Evolutionary conservation across 140 eudicot species (phyloP).

Genomic region (Flaveria floridana): DNA sequence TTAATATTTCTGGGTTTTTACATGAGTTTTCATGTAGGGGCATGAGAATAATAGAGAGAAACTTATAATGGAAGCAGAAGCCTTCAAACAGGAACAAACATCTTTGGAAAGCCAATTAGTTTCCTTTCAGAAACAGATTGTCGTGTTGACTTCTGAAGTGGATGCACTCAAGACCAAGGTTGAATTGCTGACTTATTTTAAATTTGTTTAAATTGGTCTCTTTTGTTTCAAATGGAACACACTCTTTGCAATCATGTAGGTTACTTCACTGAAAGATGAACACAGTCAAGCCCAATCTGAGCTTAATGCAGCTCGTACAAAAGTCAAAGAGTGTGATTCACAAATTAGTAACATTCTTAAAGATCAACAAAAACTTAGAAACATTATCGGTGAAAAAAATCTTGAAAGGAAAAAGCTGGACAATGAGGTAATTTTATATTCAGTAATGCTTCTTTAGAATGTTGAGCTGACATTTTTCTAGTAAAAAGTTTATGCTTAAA

Average conservation of each 20-base stretch:
- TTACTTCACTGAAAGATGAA: constrained; percentile 47
- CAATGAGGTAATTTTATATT: constrained; percentile 62
- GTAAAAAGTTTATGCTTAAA: not conserved
- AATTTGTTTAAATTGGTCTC: not conserved
- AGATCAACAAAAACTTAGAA: constrained; percentile 71
- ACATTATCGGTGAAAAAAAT: constrained; percentile 59
- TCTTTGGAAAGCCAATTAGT: constrained; percentile 68
- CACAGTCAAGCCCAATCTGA: constrained; percentile 68
- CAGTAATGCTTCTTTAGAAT: not conserved
- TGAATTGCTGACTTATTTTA: constrained; percentile 5
- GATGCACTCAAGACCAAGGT: constrained; percentile 68
- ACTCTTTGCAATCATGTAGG: constrained; percentile 43
- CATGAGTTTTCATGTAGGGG: constrained; percentile 45
- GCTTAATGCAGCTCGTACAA: constrained; percentile 64
- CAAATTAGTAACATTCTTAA: constrained; percentile 67
- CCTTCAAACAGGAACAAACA: constrained; percentile 61
- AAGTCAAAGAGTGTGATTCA: constrained; percentile 84
- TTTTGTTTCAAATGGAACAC: not conserved
- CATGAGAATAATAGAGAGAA: constrained; percentile 85
- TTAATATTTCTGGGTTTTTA: constrained; percentile 1
- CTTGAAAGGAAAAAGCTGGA: constrained; percentile 87
- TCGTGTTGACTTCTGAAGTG: constrained; percentile 52
- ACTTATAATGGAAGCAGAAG: constrained; percentile 92
- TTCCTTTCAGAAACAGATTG: constrained; percentile 60
- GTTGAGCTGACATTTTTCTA: not conserved